Base-by-base conservation (phyloP, 1,139 yeast genomes). In the Hansenula anomala region DNA sequence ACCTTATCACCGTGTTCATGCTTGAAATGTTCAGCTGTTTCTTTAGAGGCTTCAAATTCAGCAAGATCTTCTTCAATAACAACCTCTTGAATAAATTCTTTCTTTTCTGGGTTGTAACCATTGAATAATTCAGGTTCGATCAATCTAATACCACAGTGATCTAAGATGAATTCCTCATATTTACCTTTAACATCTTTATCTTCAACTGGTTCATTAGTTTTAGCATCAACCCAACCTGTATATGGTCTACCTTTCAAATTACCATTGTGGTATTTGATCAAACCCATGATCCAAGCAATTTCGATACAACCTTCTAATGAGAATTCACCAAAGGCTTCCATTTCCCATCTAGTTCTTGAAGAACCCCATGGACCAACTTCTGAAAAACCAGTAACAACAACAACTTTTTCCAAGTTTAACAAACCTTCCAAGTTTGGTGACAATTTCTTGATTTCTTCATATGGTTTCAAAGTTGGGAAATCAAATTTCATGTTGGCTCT, bases 331-430 rank as follows among this genome's bases (percentile, higher is more conserved):
- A 67, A 53, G 40, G 97, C 87, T 71, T 92, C 98, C 96, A 92
- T 92, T 68, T 92, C 97, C 98, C 98, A 92, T 75, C 98, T 82
- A 46, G 98, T 92, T 76, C 97, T 86, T 34, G 98, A 69, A 63
- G 90, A 89, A 78, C 98, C 98, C 96, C 97, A 94, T 61, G 98
- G 98, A 61, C 97, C 95, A 54, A 92, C 97, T 71, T 92, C 98
- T 49, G 96, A 74, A 71, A 90, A 92, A 67, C 98, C 98, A 39
- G 98, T 90, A 44, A 90, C 90, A 48, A 92, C 98, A 51, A 90
- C 76, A 46, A 89, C 92, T 55, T 80, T 80, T 60, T 89, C 97
- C 61, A 90, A 80, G 60, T 92, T 96, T 55, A 92, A 73, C 77
- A 92, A 73, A 43, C 96, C 97, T 64, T 87, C 92, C 58, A 92